Percentiles rank a stretch among this genome's conserved stretches.
Evolutionary conservation across 1,284 basidiomycete genomes (phyloP).

Genomic region (Xerocomus nothofagi): DNA sequence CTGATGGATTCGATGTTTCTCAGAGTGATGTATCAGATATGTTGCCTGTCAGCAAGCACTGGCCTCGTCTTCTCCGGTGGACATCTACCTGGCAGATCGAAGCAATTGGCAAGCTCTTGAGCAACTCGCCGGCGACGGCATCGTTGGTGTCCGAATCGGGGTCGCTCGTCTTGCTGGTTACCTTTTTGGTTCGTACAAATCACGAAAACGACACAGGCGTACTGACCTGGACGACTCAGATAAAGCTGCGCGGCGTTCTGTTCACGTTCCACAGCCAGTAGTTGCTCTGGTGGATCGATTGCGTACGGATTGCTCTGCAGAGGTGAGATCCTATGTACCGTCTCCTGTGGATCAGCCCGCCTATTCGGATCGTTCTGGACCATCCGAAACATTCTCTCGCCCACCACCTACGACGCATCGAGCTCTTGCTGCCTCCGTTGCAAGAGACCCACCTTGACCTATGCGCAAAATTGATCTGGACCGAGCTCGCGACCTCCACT

Average conservation of each 20-base stretch:
- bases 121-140: conserved; percentile 63
- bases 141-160: conserved; percentile 87
- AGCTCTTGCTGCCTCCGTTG: neutral
- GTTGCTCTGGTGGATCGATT: conserved; percentile 42
- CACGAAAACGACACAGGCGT: neutral
- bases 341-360: conserved; percentile 12
- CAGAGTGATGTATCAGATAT: conserved; percentile 43
- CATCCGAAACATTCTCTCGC: conserved; percentile 37
- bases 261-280: conserved; percentile 30
- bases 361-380: conserved; percentile 20
- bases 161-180: conserved; percentile 68
- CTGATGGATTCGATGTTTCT: conserved; percentile 11
- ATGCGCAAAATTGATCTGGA: neutral
- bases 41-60: conserved; percentile 73
- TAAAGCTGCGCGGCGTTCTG: conserved; percentile 28
- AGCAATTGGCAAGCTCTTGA: conserved; percentile 55
- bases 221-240: conserved; percentile 18
- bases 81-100: conserved; percentile 51
- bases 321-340: conserved; percentile 47
- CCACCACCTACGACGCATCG: conserved; percentile 30
- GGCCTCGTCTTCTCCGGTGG: conserved; percentile 41
- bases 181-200: conserved; percentile 48
- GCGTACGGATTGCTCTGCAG: conserved; percentile 47
- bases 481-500: neutral
- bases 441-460: conserved; percentile 16